Base-by-base conservation (phyloP, 2,329 filamentous ascomycete genomes). In the Sporothrix mexicana region DNA sequence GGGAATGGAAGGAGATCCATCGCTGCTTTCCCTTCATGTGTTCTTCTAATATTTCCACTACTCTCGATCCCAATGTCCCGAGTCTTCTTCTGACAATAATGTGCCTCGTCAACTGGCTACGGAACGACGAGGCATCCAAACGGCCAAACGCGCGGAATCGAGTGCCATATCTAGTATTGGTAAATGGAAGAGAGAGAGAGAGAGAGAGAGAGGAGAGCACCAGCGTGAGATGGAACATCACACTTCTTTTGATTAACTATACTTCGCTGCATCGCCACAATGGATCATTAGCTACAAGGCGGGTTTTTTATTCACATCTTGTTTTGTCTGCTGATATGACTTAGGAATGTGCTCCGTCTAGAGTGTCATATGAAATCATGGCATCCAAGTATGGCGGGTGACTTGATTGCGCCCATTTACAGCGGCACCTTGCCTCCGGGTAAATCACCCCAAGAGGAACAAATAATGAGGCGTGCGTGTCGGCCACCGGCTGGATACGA, bases 391-490 rank as follows among this genome's bases (percentile, higher is more conserved):
- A n/a, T 47, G n/a, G 45, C 64, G 47, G 43, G 64, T 47, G 10
- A 17, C 51, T 49, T 36, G 64, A 53, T 68, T 69, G 66, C 66
- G 47, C 30, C 66, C 49, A 55, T 55, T 36, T 55, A 55, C 10
- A n/a, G 49, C 66, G 66, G 66, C 66, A 12, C 36, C 66, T 55
- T 69, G 66, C 25, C 66, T 55, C 66, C 66, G 47, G 66, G 25
- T 55, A 55, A 69, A 69, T 69, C 30, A 1, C 25, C 25, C 20
- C 23, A 69, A 53, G 30, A 43, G 49, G 66, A 36, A 7, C 25
- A 55, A 15, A 36, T 55, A 41, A 15, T 57, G 6, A 59, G 23
- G 43, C 6, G 25, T 51, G 7, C 36, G 25, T 67, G 45, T 23
- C 17, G 45, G 36, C 64, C 10, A 15, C 45, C 20, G 45, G 41